Percentiles rank a stretch among this genome's conserved stretches.
phyloP scores from a whole-genome alignment of 225 moss, liverwort and hornwort species.

The Sphagnum tenellum region DNA sequence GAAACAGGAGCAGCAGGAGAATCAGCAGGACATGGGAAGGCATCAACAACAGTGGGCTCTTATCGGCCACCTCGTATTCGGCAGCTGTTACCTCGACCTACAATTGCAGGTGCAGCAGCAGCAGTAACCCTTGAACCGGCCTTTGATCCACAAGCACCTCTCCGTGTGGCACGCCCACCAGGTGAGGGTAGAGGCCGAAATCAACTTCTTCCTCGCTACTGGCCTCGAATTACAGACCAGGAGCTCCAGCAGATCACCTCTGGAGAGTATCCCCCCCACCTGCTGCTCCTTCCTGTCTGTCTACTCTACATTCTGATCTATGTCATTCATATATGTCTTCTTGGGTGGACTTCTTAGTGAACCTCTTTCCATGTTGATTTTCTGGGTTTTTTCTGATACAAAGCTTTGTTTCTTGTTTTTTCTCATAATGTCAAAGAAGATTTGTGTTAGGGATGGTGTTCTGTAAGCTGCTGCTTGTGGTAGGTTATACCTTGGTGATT shows the following conservation, averaged over 20 bases:
- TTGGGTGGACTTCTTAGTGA: no score
- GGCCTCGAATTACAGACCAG: constrained; percentile 99
- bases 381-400: no score
- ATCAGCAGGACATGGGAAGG: constrained; percentile 27
- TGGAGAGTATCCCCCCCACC: constrained; percentile 83
- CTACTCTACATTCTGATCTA: no score
- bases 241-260: constrained; percentile 95
- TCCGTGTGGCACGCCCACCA: constrained; percentile 95
- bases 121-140: constrained; percentile 6
- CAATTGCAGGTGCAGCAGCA: constrained; percentile 3
- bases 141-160: constrained; percentile 45
- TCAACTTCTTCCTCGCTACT: constrained; percentile 90
- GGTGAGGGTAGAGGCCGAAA: constrained; percentile 98
- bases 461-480: no score
- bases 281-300: no score
- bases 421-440: no score
- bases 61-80: constrained; percentile 29
- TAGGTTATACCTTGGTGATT: background rate
- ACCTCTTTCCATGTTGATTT: no score
- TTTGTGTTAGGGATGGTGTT: no score
- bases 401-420: no score
- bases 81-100: constrained; percentile 38
- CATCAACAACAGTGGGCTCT: constrained; percentile 8
- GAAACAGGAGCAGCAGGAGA: constrained; percentile 13
- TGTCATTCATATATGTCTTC: no score